Evolutionary conservation across 257 asterid species (phyloP).

Genomic region (Plantago ovata): DNA sequence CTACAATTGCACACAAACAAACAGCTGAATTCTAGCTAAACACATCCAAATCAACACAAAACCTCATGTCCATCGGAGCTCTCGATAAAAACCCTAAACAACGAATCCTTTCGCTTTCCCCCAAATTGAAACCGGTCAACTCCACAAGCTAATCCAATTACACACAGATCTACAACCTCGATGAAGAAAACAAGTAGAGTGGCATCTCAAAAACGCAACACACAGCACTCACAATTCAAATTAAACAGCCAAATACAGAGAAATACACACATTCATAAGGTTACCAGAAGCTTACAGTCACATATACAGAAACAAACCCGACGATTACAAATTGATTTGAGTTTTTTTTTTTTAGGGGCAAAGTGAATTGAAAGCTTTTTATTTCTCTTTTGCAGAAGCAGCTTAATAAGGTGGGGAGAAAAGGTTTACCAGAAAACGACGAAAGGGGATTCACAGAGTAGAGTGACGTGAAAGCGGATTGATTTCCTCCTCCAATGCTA

Average conservation of each 20-base stretch:
- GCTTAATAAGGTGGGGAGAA: conserved; percentile 13
- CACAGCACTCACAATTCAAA: not conserved
- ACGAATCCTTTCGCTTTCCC: conserved; percentile 14
- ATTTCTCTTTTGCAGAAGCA: no score
- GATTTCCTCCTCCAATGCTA: conserved; percentile 29
- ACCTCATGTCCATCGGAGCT: conserved; percentile 2
- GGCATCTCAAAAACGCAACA: not conserved
- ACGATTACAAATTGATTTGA: conserved; percentile 10
- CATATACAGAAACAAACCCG: conserved; percentile 23
- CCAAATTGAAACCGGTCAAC: conserved; percentile 13
- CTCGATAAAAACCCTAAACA: conserved; percentile 25
- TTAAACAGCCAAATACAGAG: not conserved
- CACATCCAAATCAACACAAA: not conserved
- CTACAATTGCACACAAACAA: conserved; percentile 2
- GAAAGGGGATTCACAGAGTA: conserved; percentile 6
- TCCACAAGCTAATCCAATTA: conserved; percentile 18
- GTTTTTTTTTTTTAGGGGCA: conserved; percentile 3
- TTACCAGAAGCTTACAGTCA: conserved; percentile 25
- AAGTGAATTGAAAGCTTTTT: not conserved
- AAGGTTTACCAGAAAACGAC: conserved; percentile 16
- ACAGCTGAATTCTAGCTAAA: conserved; percentile 14
- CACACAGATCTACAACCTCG: conserved; percentile 33
- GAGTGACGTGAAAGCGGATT: conserved; percentile 18
- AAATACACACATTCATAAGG: conserved; percentile 5
- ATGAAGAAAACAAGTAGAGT: not conserved